Evolutionary conservation across 805 yeast species (phyloP), one percentile per base, ranked within the genome.

Genomic region (Scheffersomyces lignosus): DNA sequence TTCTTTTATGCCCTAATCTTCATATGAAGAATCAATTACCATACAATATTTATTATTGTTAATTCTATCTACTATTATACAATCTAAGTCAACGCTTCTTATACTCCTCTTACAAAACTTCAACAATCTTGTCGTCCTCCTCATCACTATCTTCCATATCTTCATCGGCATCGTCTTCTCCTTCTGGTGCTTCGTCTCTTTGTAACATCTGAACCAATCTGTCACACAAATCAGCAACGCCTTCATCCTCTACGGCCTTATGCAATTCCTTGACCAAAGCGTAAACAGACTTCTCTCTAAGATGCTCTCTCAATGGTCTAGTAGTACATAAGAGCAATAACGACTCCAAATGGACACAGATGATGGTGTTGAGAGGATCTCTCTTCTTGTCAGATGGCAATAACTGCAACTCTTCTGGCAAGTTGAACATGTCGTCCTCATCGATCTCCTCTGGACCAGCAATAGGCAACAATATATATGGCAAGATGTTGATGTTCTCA

Each of bases 351-450:
- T 87, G 95, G 2, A 80, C 78, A 30, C 79, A 72, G 17, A 83
- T 68, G 36, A 89, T 78, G 8, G 80, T 80, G 14, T 66, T 64
- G 12, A 79, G 67, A 3, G 90, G 83, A 51, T 93, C 99, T 48
- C 93, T 77, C 48, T 70, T 53, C 58, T 88, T 87, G 43, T 85
- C 90, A 18, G 78, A 79, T 7, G 86, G 84, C 30, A 88, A 66
- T 29, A 86, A 70, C 60, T 87, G 96, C 33, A 91, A 77, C 53
- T 87, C 95, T 18, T 87, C 96, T 2, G 98, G 97, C 48, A 93
- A 74, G 34, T 82, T 80, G 51, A 87, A 83, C 71, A 83, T 78
- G 54, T 93, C 97, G 26, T 90, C 97, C 30, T 77, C 81, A 32
- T 81, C 87, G 40, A 86, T 78, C 37, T 85, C 73, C 42, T 80